Conservation (phyloP, 257 asterid genomes). For the Nyctanthes arbortristis region DNA sequence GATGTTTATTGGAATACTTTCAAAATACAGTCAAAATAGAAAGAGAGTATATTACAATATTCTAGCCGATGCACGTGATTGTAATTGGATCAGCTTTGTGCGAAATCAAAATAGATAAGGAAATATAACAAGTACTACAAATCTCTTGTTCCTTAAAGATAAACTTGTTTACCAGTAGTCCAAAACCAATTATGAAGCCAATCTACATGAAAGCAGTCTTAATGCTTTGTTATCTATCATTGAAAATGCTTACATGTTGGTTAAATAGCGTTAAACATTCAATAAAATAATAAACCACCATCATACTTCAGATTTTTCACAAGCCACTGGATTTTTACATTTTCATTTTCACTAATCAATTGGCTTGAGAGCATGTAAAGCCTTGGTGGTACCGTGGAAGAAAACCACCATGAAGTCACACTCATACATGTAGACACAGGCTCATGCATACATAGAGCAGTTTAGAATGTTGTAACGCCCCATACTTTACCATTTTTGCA, state of each 20-base stretch:
- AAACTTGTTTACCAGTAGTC: neutral
- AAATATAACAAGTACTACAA: neutral
- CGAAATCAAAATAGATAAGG: neutral
- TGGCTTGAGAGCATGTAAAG: neutral
- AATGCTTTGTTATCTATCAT: neutral
- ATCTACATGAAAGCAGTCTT: neutral
- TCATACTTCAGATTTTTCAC: neutral
- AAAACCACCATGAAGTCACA: neutral
- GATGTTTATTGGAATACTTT: neutral
- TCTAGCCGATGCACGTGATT: neutral
- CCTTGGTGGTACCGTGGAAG: neutral
- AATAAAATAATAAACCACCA: neutral
- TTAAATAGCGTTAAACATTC: neutral
- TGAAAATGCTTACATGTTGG: neutral
- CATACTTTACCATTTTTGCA: constrained; percentile 8
- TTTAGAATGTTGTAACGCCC: neutral
- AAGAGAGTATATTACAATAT: neutral
- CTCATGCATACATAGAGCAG: neutral
- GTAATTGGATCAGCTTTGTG: neutral
- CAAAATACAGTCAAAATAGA: neutral
- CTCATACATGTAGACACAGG: neutral
- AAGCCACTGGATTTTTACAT: neutral
- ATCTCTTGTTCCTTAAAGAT: neutral
- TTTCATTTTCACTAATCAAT: too few species aligned
- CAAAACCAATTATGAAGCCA: neutral